Percentiles rank a stretch among this genome's conserved stretches.
These are phyloP conservation scores for Phlyctochytrium planicorne DNA, from an alignment of 192 early-diverging fungal genomes.

Conservation along the genomic window DNA sequence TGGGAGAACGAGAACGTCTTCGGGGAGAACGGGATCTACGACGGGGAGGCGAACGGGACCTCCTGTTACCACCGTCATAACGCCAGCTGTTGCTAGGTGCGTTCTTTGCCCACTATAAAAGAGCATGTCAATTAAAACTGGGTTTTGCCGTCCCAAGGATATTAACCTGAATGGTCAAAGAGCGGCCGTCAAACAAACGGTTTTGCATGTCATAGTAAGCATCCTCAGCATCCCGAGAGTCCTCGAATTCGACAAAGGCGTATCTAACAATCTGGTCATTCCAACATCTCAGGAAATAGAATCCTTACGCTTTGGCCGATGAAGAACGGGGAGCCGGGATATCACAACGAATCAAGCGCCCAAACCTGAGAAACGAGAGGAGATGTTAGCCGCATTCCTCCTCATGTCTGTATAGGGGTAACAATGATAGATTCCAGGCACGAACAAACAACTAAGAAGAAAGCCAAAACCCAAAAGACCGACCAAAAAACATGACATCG, in stretches of 20 bases:
- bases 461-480: too few relatives aligned
- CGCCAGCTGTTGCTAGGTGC: constrained; percentile 78
- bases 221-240: constrained; percentile 85
- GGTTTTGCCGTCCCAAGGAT: not conserved
- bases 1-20: not conserved
- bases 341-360: constrained; percentile 48
- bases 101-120: constrained; percentile 78
- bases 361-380: constrained; percentile 37
- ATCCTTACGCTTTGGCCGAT: constrained; percentile 40
- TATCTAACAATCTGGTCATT: constrained; percentile 54
- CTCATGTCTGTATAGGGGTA: too few relatives aligned
- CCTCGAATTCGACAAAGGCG: constrained; percentile 96
- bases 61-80: constrained; percentile 63
- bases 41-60: constrained; percentile 13
- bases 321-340: constrained; percentile 42
- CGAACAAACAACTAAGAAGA: too few relatives aligned
- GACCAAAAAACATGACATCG: too few relatives aligned
- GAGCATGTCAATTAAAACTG: not conserved
- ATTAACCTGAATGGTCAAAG: constrained; percentile 75
- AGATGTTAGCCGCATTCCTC: too few relatives aligned
- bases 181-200: constrained; percentile 72
- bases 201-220: constrained; percentile 94
- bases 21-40: not conserved
- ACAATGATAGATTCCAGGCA: too few relatives aligned
- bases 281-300: constrained; percentile 8